Base-by-base conservation (phyloP, 75 land plant genomes). In the Sequoia sempervirens region DNA sequence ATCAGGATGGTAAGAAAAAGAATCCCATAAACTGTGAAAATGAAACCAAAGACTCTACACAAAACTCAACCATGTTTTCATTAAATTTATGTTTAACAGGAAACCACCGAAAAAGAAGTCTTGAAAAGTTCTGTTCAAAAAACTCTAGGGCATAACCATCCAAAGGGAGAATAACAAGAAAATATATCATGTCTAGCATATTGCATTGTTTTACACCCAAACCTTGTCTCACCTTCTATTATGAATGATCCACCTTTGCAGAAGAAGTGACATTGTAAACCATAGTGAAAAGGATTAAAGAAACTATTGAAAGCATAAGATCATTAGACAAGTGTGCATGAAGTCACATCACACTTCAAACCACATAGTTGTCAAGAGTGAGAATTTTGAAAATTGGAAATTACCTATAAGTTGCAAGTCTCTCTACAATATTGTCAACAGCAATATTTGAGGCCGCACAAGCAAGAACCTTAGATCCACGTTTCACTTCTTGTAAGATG, bases 361-460 rank as follows among this genome's bases (percentile, higher is more conserved):
- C 5, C 2, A 40, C 26, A 40, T 13, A 1, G 38, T 18, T 40
- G 40, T 75, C 41, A 7, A 40, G 40, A 20, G 26, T 40, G 45
- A 38, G 40, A 75, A 38, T 18, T 61, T 37, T 38, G 26, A 32
- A 34, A 86, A 32, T 20, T 68, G 43, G 36, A 26, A 41, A 1
- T 61, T 89, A 96, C 99, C 92, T 96, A 90, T 92, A 91, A 80
- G 89, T 89, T 36, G 88, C 92, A 73, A 97, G 92, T n/a, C 99
- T 89, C 85, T 97, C 98, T 66, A 97, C 98, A 75, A 97, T 96
- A 86, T 97, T 96, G 84, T 96, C 99, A 75, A 97, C 99, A 81
- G 98, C 99, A 91, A 97, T 94, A 89, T 97, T 97, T 30, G 99
- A 97, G 86, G 99, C 96, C 76, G 99, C 96, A 91, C 98, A 97